Evolutionary conservation across 257 asterid species (phyloP).

Genomic region (Solanum boliviense): DNA sequence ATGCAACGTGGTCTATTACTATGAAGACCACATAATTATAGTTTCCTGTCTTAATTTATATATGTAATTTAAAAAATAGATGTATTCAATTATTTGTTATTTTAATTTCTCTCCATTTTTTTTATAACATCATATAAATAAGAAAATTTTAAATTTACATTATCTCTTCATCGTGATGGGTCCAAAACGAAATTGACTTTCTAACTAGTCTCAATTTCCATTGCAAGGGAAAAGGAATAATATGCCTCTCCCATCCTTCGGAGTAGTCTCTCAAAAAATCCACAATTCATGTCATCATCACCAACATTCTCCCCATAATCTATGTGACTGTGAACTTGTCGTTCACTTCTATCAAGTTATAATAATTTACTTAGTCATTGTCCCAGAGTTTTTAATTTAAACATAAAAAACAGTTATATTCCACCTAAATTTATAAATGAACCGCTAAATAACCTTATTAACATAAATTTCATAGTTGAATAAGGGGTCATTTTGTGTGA

Average conservation of each 20-base stretch:
- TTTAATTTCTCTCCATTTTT: not conserved
- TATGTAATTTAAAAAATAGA: too few relatives aligned
- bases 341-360: not conserved
- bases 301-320: not conserved
- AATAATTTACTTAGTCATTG: too few relatives aligned
- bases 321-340: not conserved
- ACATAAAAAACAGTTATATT: too few relatives aligned
- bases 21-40: too few relatives aligned
- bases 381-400: accelerated
- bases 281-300: not conserved
- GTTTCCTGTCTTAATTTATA: accelerated
- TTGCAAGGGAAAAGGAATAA: not conserved
- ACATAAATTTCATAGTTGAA: not conserved
- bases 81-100: not conserved
- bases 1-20: not conserved
- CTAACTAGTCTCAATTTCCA: not conserved
- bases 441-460: not conserved
- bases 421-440: not conserved
- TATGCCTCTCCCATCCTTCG: not conserved
- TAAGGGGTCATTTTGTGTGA: not conserved
- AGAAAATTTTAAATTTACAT: accelerated
- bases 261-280: not conserved
- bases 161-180: not conserved
- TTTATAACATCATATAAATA: too few relatives aligned
- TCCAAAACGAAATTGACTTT: not conserved